phyloP scores from a whole-genome alignment of 2,329 filamentous ascomycete genomes.

The Trichoderma breve region DNA sequence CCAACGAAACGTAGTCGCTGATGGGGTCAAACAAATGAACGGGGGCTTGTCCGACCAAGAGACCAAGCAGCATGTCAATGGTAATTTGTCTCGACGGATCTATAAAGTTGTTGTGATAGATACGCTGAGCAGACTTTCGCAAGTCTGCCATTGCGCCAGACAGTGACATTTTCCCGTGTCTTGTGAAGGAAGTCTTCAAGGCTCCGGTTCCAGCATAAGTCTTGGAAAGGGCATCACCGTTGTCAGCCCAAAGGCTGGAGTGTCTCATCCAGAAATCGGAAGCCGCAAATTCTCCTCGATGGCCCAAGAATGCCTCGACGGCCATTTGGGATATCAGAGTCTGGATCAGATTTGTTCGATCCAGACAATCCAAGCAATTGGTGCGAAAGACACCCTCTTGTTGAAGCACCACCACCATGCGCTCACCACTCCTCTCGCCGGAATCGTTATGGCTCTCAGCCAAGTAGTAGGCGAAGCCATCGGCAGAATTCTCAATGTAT shows the following conservation, averaged over 20 bases:
- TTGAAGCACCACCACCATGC: slow-evolving; percentile 71
- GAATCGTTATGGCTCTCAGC: slow-evolving; percentile 67
- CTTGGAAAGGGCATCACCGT: slow-evolving; percentile 87
- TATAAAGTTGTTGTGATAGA: slow-evolving; percentile 97
- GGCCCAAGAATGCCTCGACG: slow-evolving; percentile 76
- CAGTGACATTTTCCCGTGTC: slow-evolving; percentile 92
- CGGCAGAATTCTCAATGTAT: slow-evolving; percentile 74
- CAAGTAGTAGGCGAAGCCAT: slow-evolving; percentile 90
- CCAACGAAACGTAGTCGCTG: slow-evolving; percentile 80
- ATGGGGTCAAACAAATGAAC: slow-evolving; percentile 92
- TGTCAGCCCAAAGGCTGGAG: slow-evolving; percentile 93
- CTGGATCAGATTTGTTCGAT: slow-evolving; percentile 93
- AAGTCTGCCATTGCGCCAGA: slow-evolving; percentile 93
- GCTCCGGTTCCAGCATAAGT: slow-evolving; percentile 97
- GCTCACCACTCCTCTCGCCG: slow-evolving; percentile 40
- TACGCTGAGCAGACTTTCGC: slow-evolving; percentile 85
- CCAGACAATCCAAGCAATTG: slow-evolving; percentile 93
- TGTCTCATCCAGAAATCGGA: slow-evolving; percentile 91
- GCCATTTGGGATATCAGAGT: slow-evolving; percentile 95
- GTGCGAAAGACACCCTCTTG: slow-evolving; percentile 96
- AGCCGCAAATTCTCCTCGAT: slow-evolving; percentile 65
- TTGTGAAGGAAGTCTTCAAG: slow-evolving; percentile 90
- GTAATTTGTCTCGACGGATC: slow-evolving; percentile 91
- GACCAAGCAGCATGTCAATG: slow-evolving; percentile 87
- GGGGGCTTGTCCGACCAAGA: slow-evolving; percentile 76